These are phyloP conservation scores for Hura crepitans DNA, from an alignment of 441 rosid genomes.

Conservation along the genomic window DNA sequence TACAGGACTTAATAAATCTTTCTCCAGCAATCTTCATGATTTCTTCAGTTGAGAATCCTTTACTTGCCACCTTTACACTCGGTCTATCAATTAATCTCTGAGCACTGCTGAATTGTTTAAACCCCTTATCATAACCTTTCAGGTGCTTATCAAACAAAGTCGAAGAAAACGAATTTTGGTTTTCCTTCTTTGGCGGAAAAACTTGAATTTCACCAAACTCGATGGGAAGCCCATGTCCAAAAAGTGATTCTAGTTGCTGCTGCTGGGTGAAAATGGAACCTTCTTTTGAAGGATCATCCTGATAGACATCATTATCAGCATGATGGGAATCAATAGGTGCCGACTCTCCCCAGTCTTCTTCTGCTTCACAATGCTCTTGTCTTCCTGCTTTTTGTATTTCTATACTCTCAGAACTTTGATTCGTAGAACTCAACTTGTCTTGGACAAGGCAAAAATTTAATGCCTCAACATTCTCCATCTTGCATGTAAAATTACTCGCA, in stretches of 20 bases:
- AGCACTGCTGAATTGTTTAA: slow-evolving; percentile 7
- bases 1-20: slow-evolving; percentile 19
- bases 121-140: background rate
- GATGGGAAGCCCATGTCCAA: too few relatives aligned
- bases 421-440: slow-evolving; percentile 14
- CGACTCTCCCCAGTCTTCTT: background rate
- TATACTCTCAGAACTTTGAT: slow-evolving; percentile 13
- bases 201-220: background rate
- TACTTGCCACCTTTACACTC: background rate
- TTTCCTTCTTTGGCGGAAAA: background rate
- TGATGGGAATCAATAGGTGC: slow-evolving; percentile 6
- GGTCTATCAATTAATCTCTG: background rate
- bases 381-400: slow-evolving; percentile 6
- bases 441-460: background rate
- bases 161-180: background rate
- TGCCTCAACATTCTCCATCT: background rate
- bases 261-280: background rate
- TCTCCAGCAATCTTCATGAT: slow-evolving; percentile 31
- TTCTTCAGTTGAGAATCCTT: slow-evolving; percentile 21
- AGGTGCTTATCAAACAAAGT: background rate
- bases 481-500: background rate
- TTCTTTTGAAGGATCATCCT: background rate
- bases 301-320: background rate
- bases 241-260: background rate
- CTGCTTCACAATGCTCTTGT: slow-evolving; percentile 11